Conservation (phyloP, 1,284 basidiomycete species). For the Sanghuangporus sanghuang region DNA sequence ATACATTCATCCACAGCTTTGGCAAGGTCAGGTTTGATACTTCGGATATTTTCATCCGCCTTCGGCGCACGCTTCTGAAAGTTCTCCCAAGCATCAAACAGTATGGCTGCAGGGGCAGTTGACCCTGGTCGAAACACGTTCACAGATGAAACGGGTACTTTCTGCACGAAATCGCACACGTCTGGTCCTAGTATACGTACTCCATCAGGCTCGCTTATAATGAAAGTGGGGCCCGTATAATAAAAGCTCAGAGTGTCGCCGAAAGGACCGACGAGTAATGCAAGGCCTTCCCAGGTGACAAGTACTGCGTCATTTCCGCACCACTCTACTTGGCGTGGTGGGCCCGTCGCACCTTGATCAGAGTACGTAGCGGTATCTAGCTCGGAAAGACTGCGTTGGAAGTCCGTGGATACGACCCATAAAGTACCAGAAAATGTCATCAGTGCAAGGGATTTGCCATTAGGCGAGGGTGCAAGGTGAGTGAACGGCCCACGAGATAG, state of each 20-base stretch:
- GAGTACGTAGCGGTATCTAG: conserved; percentile 59
- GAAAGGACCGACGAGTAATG: conserved; percentile 86
- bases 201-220: conserved; percentile 85
- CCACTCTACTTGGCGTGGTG: conserved; percentile 79
- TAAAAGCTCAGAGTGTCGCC: conserved; percentile 84
- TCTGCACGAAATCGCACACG: conserved; percentile 87
- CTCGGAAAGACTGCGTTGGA: conserved; percentile 84
- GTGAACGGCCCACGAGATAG: conserved; percentile 86
- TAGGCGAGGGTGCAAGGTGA: conserved; percentile 84
- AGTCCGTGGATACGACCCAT: conserved; percentile 93
- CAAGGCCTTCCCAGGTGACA: conserved; percentile 77
- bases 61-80: conserved; percentile 82
- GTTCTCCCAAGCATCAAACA: conserved; percentile 90
- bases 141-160: conserved; percentile 80
- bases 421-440: conserved; percentile 70
- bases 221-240: conserved; percentile 73
- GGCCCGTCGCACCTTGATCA: conserved; percentile 41
- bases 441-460: conserved; percentile 88
- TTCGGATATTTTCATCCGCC: conserved; percentile 90
- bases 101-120: conserved; percentile 84
- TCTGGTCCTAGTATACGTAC: conserved; percentile 78
- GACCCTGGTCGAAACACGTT: conserved; percentile 92
- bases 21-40: conserved; percentile 81
- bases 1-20: conserved; percentile 90
- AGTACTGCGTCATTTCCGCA: conserved; percentile 95